Conservation (phyloP, 2,329 filamentous ascomycete genomes). For the Xylariaceae sp. region DNA sequence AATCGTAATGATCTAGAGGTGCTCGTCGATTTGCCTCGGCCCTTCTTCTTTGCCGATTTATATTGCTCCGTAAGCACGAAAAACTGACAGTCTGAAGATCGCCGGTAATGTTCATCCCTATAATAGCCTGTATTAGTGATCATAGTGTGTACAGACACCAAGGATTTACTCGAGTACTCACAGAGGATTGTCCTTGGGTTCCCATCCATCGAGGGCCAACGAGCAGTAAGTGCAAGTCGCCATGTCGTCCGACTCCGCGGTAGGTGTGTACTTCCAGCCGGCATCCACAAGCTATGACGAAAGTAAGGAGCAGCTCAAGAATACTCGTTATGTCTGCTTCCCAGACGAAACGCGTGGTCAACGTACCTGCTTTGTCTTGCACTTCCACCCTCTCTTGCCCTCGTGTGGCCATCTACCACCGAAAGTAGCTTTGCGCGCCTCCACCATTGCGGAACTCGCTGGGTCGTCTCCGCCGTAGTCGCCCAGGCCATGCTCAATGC, state of each 20-base stretch:
- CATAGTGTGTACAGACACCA: not conserved
- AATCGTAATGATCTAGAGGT: conserved; percentile 66
- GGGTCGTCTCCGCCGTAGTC: conserved; percentile 70
- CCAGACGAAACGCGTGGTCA: not conserved
- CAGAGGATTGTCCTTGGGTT: conserved; percentile 83
- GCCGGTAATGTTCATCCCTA: conserved; percentile 79
- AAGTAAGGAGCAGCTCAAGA: conserved; percentile 1
- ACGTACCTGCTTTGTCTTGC: conserved; percentile 77
- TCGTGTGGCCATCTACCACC: conserved; percentile 85
- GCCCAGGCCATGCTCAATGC: conserved; percentile 55
- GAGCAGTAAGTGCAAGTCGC: conserved; percentile 89
- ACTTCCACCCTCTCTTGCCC: conserved; percentile 78
- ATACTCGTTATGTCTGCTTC: not conserved
- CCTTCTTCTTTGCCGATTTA: conserved; percentile 49
- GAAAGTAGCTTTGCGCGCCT: conserved; percentile 80
- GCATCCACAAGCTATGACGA: conserved; percentile 71
- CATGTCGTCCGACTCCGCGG: conserved; percentile 76
- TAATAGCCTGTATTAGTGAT: conserved; percentile 9
- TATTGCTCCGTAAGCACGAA: conserved; percentile 63
- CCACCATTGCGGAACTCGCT: conserved; percentile 61
- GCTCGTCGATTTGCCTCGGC: conserved; percentile 48
- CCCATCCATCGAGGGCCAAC: conserved; percentile 89
- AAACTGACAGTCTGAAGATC: conserved; percentile 76
- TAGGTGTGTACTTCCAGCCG: conserved; percentile 91
- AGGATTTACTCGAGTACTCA: conserved; percentile 39